These are phyloP conservation scores for Nothophaeocryptopus gaeumannii DNA, from an alignment of 2,329 filamentous ascomycete genomes.

Conservation along the genomic window DNA sequence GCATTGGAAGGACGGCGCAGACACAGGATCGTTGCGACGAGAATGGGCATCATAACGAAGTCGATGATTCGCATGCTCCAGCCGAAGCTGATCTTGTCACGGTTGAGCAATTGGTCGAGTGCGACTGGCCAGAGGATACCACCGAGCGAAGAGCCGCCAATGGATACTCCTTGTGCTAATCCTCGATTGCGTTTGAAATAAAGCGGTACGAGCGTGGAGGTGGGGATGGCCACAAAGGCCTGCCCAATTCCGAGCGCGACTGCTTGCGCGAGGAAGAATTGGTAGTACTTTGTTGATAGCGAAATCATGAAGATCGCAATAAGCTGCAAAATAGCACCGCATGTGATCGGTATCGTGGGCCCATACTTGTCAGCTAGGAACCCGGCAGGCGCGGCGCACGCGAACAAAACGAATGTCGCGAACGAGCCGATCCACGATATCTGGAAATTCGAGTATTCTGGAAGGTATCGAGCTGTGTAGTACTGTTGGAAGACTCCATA, in stretches of 20 bases:
- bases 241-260: conserved; percentile 44
- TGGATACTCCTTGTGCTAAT: conserved; percentile 40
- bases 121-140: conserved; percentile 40
- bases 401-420: conserved; percentile 26
- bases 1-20: background rate
- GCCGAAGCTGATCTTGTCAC: conserved; percentile 48
- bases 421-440: conserved; percentile 35
- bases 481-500: conserved; percentile 16
- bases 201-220: conserved; percentile 46
- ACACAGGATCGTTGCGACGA: conserved; percentile 18
- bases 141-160: conserved; percentile 14
- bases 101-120: conserved; percentile 49
- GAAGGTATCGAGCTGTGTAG: conserved; percentile 24
- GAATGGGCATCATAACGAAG: conserved; percentile 49
- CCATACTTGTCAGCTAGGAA: conserved; percentile 30
- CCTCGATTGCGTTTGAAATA: conserved; percentile 49
- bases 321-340: conserved; percentile 35
- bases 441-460: conserved; percentile 22
- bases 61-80: conserved; percentile 54
- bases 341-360: conserved; percentile 20
- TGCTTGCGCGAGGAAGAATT: conserved; percentile 53
- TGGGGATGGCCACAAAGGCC: conserved; percentile 46
- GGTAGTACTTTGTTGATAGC: conserved; percentile 49
- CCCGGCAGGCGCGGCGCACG: conserved; percentile 29
- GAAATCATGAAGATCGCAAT: conserved; percentile 50